These are phyloP conservation scores for Tilletia setariae DNA, from an alignment of 1,284 basidiomycete genomes.

Conservation along the genomic window DNA sequence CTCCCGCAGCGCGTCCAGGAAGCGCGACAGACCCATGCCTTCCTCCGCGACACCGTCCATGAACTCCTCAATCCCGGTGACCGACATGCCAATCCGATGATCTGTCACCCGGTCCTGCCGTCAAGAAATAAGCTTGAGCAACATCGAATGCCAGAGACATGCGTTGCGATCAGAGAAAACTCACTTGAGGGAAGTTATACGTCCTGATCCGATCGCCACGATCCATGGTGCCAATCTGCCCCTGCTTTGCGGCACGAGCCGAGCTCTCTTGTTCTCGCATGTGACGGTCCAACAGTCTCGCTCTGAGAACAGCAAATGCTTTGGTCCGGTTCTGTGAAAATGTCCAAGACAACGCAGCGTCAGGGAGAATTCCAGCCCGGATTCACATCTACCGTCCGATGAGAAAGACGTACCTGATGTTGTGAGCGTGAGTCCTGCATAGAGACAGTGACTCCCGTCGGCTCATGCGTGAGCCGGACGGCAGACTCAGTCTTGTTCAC, in stretches of 20 bases:
- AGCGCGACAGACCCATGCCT: conserved; percentile 35
- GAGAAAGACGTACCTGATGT: conserved; percentile 68
- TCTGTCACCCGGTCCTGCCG: conserved; percentile 48
- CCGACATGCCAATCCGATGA: conserved; percentile 44
- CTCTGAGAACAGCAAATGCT: conserved; percentile 49
- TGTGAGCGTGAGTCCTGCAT: conserved; percentile 98
- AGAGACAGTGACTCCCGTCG: conserved; percentile 88
- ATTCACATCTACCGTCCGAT: no score
- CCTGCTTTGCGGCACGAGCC: conserved; percentile 38
- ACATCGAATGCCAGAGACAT: background rate
- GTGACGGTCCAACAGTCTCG: conserved; percentile 42
- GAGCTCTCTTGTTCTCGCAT: conserved; percentile 41
- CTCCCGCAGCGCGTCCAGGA: conserved; percentile 33
- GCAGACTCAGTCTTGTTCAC: conserved; percentile 99
- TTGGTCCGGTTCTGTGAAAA: conserved; percentile 40
- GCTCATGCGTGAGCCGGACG: conserved; percentile 88
- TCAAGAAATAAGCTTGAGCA: background rate
- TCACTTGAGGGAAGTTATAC: conserved; percentile 51
- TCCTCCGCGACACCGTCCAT: conserved; percentile 46
- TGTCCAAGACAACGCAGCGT: background rate
- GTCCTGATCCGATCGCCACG: conserved; percentile 50
- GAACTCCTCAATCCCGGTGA: conserved; percentile 42
- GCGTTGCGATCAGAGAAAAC: conserved; percentile 3
- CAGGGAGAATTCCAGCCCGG: background rate
- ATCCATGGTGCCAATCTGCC: conserved; percentile 50